Conservation (phyloP, 352 stramenopile species). For the Pythium periplocum region DNA sequence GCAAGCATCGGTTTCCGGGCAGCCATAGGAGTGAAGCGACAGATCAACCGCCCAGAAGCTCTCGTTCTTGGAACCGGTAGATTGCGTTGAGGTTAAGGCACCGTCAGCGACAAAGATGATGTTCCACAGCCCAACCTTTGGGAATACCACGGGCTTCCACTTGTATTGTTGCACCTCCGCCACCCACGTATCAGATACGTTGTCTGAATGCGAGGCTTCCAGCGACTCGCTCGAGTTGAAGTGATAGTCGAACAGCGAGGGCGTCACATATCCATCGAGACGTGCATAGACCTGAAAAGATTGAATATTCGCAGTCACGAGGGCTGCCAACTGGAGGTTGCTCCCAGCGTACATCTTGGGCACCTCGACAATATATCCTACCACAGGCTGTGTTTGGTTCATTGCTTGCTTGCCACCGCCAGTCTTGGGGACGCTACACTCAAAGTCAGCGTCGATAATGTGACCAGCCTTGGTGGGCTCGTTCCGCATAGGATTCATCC, state of each 20-base stretch:
- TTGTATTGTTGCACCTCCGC: slow-evolving; percentile 12
- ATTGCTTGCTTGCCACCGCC: neutral
- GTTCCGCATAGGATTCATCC: slow-evolving; percentile 12
- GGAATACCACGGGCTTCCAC: slow-evolving; percentile 19
- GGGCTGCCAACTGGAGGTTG: slow-evolving; percentile 9
- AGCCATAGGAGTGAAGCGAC: slow-evolving; percentile 20
- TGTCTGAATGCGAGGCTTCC: neutral
- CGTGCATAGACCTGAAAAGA: slow-evolving; percentile 26
- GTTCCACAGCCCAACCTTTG: slow-evolving; percentile 20
- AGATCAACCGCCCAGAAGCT: slow-evolving; percentile 24
- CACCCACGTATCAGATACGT: slow-evolving; percentile 5
- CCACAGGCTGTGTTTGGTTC: slow-evolving; percentile 3
- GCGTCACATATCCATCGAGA: slow-evolving; percentile 20
- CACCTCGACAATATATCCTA: slow-evolving; percentile 15
- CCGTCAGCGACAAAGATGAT: slow-evolving; percentile 21
- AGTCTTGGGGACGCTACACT: slow-evolving; percentile 3
- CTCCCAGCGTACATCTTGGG: slow-evolving; percentile 24
- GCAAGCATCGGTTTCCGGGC: slow-evolving; percentile 15
- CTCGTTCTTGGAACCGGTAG: slow-evolving; percentile 1
- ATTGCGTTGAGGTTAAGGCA: neutral
- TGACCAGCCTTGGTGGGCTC: slow-evolving; percentile 11
- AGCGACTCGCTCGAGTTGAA: slow-evolving; percentile 17
- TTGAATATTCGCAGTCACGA: slow-evolving; percentile 22
- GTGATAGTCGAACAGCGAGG: slow-evolving; percentile 20
- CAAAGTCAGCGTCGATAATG: slow-evolving; percentile 18